Percentiles rank a stretch among this genome's conserved stretches.
phyloP scores from a whole-genome alignment of 768 basidiomycete species.

The Calocybe gangraenosa region DNA sequence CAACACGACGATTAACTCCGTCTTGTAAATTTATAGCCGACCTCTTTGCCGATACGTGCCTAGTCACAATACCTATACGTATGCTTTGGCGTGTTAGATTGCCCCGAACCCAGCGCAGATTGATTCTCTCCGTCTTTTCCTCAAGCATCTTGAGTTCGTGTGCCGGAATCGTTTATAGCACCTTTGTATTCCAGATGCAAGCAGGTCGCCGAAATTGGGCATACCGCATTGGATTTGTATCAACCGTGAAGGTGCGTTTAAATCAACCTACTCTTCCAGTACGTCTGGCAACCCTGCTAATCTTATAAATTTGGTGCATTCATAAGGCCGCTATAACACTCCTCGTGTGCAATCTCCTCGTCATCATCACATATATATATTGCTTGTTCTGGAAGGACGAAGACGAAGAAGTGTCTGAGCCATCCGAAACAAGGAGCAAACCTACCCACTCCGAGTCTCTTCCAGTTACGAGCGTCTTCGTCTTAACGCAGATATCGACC shows the following conservation, averaged over 20 bases:
- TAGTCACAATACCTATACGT: conserved; percentile 22
- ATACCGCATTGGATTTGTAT: conserved; percentile 7
- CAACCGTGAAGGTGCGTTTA: conserved; percentile 19
- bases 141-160: conserved; percentile 19
- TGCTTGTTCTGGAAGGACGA: conserved; percentile 10
- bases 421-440: conserved; percentile 11
- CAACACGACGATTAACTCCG: neutral
- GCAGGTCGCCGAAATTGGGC: neutral
- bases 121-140: conserved; percentile 23
- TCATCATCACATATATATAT: conserved; percentile 16
- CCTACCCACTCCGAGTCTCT: too few species aligned
- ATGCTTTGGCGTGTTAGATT: conserved; percentile 22
- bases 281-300: too few species aligned
- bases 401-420: conserved; percentile 8
- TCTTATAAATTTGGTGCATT: neutral
- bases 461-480: too few species aligned
- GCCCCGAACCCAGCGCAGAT: conserved; percentile 14
- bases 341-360: conserved; percentile 20
- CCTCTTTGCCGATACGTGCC: conserved; percentile 20
- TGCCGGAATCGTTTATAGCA: conserved; percentile 15
- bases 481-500: too few species aligned
- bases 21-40: conserved; percentile 23
- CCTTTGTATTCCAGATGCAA: conserved; percentile 14
- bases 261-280: too few species aligned
- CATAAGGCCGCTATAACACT: conserved; percentile 12